A percentile compares a stretch with the other conserved stretches of the same genome.
Conservation (phyloP, 1,139 yeast species). For the Taphrina confusa region DNA sequence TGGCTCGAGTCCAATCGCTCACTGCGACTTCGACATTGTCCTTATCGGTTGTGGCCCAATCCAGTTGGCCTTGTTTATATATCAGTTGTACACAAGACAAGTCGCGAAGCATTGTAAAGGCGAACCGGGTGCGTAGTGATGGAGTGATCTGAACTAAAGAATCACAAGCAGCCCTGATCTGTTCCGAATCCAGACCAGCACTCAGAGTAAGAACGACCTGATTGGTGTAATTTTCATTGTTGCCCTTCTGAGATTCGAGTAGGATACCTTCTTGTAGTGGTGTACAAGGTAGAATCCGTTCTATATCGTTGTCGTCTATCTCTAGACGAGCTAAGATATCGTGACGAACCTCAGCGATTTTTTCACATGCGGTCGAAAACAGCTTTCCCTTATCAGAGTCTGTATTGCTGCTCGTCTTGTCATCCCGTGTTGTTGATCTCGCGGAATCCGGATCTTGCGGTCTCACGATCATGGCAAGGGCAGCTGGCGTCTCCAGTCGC, state of each 20-base stretch:
- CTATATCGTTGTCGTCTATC: background rate
- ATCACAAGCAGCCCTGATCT: conserved; percentile 35
- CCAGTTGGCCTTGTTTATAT: background rate
- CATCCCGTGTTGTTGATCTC: background rate
- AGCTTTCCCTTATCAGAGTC: background rate
- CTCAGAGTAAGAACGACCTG: conserved; percentile 36
- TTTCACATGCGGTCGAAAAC: background rate
- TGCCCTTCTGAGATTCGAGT: conserved; percentile 36
- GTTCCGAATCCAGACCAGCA: conserved; percentile 5
- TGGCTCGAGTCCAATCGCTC: background rate
- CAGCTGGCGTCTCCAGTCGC: conserved; percentile 3
- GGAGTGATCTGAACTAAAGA: conserved; percentile 34
- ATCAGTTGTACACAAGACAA: conserved; percentile 39
- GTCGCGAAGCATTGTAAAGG: conserved; percentile 14
- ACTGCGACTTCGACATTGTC: background rate
- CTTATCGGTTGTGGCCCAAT: conserved; percentile 4
- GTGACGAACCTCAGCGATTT: background rate
- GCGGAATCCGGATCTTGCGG: background rate
- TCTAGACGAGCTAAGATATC: conserved; percentile 1
- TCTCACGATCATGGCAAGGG: background rate
- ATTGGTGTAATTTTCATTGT: conserved; percentile 39
- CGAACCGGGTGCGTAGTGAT: conserved; percentile 41
- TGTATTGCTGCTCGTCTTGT: background rate
- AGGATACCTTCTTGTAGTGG: conserved; percentile 41
- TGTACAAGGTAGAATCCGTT: conserved; percentile 40